Evolutionary conservation across 169 alveolate genomes (phyloP), one percentile per base, ranked within the genome.

Genomic region (Plasmodium yoelii): DNA sequence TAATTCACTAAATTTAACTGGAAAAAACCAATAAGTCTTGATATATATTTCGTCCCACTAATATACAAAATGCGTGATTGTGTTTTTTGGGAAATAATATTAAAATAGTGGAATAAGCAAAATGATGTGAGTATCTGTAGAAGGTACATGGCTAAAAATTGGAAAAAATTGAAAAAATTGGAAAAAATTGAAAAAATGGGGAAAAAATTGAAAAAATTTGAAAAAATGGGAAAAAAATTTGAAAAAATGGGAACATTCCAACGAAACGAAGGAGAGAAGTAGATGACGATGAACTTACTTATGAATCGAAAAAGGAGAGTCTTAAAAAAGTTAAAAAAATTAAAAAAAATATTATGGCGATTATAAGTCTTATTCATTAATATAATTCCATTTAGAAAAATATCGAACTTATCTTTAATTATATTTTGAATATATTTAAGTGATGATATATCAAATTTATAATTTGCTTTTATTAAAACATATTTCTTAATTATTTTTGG

Each of bases 1-100:
- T 80, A 80, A 42, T 67, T 80, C 2, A 80, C 47, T n/a, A 80
- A 57, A 69, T 80, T 80, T 24, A 80, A n/a, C 19, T 80, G 63
- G 19, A 80, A 39, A n/a, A 80, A 65, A 2, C 90, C 90, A 8
- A 80, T 67, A 10, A 80, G 10, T 46, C 90, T 49, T 1, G 90
- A 64, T 2, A 28, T 12, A 44, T 64, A 64, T 10, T 64, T 80
- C 9, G 82, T 65, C 0, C 90, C 90, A 80, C 90, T 80, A 22
- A 80, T 53, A 6, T n/a, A 13, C 5, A 80, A 15, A 34, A 80
- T 53, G 22, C 34, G 24, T 42, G 77, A 70, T 46, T 80, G 90
- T 3, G 71, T 80, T 53, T 67, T 80, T 55, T 80, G 90, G 3
- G 80, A 65, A 34, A 80, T n/a, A 28, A 80, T 80, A 47, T 80